phyloP scores from a whole-genome alignment of 352 stramenopile species.

The Elongisporangium undulatum region DNA sequence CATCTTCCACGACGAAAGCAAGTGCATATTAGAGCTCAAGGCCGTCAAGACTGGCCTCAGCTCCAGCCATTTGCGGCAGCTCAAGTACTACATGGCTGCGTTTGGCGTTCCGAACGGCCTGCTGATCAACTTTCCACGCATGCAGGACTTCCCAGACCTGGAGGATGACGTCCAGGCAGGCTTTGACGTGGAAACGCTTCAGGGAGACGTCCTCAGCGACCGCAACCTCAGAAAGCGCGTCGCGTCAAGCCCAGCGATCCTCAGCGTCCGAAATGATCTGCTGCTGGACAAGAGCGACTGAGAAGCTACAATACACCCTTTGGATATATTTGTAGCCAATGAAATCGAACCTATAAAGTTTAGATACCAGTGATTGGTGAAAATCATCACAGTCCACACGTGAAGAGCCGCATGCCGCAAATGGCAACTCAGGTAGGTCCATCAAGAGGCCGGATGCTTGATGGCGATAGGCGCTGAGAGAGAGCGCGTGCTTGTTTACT shows the following conservation, averaged over 20 bases:
- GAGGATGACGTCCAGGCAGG: not conserved
- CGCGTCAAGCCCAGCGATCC: not conserved
- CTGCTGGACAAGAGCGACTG: not conserved
- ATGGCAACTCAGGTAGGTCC: not conserved
- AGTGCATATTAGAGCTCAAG: conserved; percentile 34
- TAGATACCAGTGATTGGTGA: not conserved
- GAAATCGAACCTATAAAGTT: not conserved
- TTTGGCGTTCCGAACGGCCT: conserved; percentile 25
- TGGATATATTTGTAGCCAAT: not conserved
- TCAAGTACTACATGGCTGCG: conserved; percentile 36
- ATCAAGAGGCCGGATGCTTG: conserved; percentile 7
- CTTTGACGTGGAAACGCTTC: not conserved
- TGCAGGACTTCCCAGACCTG: conserved; percentile 20
- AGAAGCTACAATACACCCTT: not conserved
- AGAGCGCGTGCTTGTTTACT: not conserved
- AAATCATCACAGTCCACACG: not conserved
- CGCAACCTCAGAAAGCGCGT: not conserved
- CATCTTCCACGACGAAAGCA: conserved; percentile 14
- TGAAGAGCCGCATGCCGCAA: not conserved
- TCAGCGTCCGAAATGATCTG: not conserved
- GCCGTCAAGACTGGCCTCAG: conserved; percentile 15
- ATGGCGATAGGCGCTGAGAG: too few relatives aligned
- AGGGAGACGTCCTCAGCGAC: not conserved
- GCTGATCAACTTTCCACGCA: conserved; percentile 39
- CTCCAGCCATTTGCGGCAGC: conserved; percentile 21